Evolutionary conservation across 2,329 filamentous ascomycete species (phyloP).

Genomic region (Hypocreales sp.): DNA sequence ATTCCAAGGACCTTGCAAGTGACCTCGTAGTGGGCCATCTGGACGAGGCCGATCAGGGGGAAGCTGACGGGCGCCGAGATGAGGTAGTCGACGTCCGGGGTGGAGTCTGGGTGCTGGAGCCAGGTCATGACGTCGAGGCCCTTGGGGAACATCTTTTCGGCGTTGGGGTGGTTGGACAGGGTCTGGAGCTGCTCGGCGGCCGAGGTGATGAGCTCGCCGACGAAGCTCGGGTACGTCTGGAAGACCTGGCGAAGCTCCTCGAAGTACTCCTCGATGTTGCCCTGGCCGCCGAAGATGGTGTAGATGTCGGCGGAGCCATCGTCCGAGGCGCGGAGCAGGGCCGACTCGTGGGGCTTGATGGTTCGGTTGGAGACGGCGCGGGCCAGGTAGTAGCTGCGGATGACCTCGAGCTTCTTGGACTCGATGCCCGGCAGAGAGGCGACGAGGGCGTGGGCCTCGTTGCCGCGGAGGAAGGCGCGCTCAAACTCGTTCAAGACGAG

Average conservation of each 20-base stretch:
- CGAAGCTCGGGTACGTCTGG: constrained; percentile 78
- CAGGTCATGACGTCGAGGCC: constrained; percentile 91
- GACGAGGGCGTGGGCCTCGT: constrained; percentile 87
- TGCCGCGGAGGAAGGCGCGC: constrained; percentile 82
- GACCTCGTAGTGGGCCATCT: constrained; percentile 89
- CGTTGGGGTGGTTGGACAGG: constrained; percentile 67
- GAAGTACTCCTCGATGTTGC: constrained; percentile 99
- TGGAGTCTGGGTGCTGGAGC: constrained; percentile 77
- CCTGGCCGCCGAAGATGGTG: constrained; percentile 90
- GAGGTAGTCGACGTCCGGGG: constrained; percentile 86
- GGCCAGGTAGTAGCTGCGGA: constrained; percentile 83
- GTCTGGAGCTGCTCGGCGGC: constrained; percentile 79
- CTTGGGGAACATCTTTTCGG: constrained; percentile 92
- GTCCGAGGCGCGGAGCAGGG: constrained; percentile 73
- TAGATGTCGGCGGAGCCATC: constrained; percentile 77
- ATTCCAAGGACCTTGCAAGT: constrained; percentile 85
- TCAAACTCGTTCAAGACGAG: constrained; percentile 92
- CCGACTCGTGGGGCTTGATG: constrained; percentile 87
- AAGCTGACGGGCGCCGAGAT: constrained; percentile 92
- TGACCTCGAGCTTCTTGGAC: constrained; percentile 79
- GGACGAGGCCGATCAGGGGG: constrained; percentile 87
- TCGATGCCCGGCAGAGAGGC: constrained; percentile 79
- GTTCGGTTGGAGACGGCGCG: constrained; percentile 70
- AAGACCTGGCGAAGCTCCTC: constrained; percentile 90
- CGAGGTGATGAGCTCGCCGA: constrained; percentile 67